Percentiles rank a stretch among this genome's conserved stretches.
These are phyloP conservation scores for Candida awuae DNA, from an alignment of 805 yeast species.

Conservation along the genomic window DNA sequence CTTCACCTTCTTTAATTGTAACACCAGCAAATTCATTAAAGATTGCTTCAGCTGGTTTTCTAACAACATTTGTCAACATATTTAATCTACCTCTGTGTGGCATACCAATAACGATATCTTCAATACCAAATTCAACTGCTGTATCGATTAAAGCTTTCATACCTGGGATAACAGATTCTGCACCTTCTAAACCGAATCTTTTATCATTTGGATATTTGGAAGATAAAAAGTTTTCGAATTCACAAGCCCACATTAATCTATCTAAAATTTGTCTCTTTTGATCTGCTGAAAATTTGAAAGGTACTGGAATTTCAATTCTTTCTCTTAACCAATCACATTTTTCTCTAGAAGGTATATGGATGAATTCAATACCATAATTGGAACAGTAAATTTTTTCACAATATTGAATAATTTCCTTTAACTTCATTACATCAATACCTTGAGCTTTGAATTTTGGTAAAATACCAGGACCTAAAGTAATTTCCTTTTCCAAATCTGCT, in stretches of 20 bases:
- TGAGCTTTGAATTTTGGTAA: slow-evolving; percentile 78
- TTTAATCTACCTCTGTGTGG: slow-evolving; percentile 99
- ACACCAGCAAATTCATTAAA: slow-evolving; percentile 95
- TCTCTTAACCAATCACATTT: slow-evolving; percentile 99
- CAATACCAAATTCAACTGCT: slow-evolving; percentile 86
- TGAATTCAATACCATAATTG: slow-evolving; percentile 87
- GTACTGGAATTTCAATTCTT: slow-evolving; percentile 86
- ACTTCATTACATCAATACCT: slow-evolving; percentile 53
- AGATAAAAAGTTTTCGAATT: slow-evolving; percentile 86
- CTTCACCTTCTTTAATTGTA: slow-evolving; percentile 74
- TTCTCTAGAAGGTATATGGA: slow-evolving; percentile 91
- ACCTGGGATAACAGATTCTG: slow-evolving; percentile 94
- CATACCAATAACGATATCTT: slow-evolving; percentile 97
- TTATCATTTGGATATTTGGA: slow-evolving; percentile 97
- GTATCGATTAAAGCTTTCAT: slow-evolving; percentile 92
- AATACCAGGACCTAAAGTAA: slow-evolving; percentile 95
- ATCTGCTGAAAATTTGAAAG: slow-evolving; percentile 74
- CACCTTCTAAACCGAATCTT: slow-evolving; percentile 98
- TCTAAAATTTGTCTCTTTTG: slow-evolving; percentile 95
- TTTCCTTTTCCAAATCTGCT: slow-evolving; percentile 71
- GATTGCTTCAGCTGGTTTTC: slow-evolving; percentile 97
- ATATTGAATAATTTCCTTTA: slow-evolving; percentile 67
- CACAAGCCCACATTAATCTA: slow-evolving; percentile 92
- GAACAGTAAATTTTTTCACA: slow-evolving; percentile 85
- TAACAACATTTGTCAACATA: slow-evolving; percentile 94